A percentile compares a stretch with the other conserved stretches of the same genome.
Evolutionary conservation across 257 asterid genomes (phyloP).

Genomic region (Asclepias syriaca): DNA sequence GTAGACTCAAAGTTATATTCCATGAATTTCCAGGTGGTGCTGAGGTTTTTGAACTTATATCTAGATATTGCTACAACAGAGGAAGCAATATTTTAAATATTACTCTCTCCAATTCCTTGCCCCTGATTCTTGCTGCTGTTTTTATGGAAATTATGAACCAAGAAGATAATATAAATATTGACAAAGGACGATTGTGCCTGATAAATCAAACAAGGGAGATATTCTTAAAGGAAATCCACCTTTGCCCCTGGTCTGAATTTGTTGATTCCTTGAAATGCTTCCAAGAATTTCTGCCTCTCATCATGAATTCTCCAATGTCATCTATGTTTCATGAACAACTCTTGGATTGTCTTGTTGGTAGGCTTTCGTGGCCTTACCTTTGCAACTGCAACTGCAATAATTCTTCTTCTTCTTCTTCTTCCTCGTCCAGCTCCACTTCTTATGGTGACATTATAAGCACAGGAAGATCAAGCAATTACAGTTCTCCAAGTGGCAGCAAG

Average conservation of each 20-base stretch:
- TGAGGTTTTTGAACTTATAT: constrained; percentile 47
- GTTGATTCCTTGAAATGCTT: constrained; percentile 37
- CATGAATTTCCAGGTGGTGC: constrained; percentile 66
- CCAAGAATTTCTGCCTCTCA: constrained; percentile 25
- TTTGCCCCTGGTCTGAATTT: constrained; percentile 48
- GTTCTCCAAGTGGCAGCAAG: constrained; percentile 10
- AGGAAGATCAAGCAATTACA: constrained; percentile 29
- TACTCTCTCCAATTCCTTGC: constrained; percentile 34
- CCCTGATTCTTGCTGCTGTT: constrained; percentile 41
- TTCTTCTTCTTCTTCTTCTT: constrained; percentile 28
- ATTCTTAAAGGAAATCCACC: constrained; percentile 23
- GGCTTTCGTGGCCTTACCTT: constrained; percentile 17
- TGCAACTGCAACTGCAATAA: constrained; percentile 30
- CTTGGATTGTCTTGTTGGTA: constrained; percentile 35
- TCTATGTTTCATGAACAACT: constrained; percentile 26
- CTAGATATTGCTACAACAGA: constrained; percentile 41
- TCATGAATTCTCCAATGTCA: constrained; percentile 12
- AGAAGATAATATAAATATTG: constrained; percentile 1
- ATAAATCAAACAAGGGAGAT: constrained; percentile 17
- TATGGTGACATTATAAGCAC: constrained; percentile 33
- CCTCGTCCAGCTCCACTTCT: constrained; percentile 33
- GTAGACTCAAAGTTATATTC: constrained; percentile 42
- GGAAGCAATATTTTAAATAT: constrained; percentile 29
- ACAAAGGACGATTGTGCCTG: constrained; percentile 16
- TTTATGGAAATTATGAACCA: constrained; percentile 36